Evolutionary conservation across 108 stramenopile species (phyloP), one percentile per base, ranked within the genome.

Genomic region (Cyclotella atomus): DNA sequence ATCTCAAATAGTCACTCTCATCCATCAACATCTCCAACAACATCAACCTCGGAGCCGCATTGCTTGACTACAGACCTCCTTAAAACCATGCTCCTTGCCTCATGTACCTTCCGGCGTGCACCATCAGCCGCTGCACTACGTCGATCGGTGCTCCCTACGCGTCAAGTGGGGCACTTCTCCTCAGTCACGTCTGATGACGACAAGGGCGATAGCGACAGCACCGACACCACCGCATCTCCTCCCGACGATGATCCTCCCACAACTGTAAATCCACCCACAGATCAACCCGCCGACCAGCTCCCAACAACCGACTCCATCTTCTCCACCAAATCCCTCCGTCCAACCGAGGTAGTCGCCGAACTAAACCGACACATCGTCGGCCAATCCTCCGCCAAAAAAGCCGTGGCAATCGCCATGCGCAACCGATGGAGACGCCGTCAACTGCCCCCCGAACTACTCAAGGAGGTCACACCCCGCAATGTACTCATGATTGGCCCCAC

Each of bases 401-500:
- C 99, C 35, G 97, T 99, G 9, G 98, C 99, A 33, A 97, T 99
- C 71, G 98, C 99, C 29, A 89, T 99, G 81, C 84, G 98, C 46
- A 99, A 99, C 76, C 93, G 99, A 36, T 99, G 98, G 98, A 87
- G 99, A 28, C 92, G 99, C 17, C 89, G 91, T 24, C 95, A 95
- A 50, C 84, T 99, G 2, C 84, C 91, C 8, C 90, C 95, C 20
- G 93, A 95, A 12, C 59, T 99, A 17, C 83, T 86, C 43, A 89
- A 86, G 44, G 97, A 99, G 70, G 94, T 99, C 9, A 97, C 97
- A 14, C 99, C 99, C 16, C 97, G 98, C 59, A 99, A 99, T 77
- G 98, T 99, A 28, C 86, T 99, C 43, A 95, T 99, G 97, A 97
- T 99, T 56, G 99, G 99, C n/a, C 98, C 98, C 54, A 99, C 98